Evolutionary conservation across 2,329 filamentous ascomycete genomes (phyloP).

Genomic region (Arthrobotrys megalospora): DNA sequence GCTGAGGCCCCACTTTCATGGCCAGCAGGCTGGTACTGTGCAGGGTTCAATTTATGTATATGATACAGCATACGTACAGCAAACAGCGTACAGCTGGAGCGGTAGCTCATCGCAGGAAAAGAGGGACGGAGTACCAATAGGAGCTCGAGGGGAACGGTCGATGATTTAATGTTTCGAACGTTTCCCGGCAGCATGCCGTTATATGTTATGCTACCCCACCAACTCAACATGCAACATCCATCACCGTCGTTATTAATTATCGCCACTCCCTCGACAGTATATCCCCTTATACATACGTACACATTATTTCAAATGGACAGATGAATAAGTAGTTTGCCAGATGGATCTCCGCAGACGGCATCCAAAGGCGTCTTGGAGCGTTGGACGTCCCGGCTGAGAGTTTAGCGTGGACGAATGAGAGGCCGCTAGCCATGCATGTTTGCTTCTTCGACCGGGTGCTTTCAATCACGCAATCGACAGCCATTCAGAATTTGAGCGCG

Average conservation of each 20-base stretch:
- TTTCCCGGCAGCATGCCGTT: neutral
- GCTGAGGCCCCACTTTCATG: slow-evolving; percentile 9
- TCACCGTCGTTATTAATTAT: too few relatives aligned
- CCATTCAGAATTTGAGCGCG: slow-evolving; percentile 40
- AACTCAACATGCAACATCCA: neutral
- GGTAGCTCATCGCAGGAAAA: slow-evolving; percentile 5
- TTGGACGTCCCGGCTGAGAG: slow-evolving; percentile 13
- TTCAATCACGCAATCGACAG: slow-evolving; percentile 54
- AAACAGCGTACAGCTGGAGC: neutral
- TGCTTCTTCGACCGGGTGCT: slow-evolving; percentile 50
- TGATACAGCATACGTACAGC: too few relatives aligned
- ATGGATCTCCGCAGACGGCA: slow-evolving; percentile 24
- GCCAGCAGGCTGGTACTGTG: neutral
- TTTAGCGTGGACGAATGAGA: slow-evolving; percentile 28
- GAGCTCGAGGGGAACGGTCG: neutral
- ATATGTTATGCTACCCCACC: neutral
- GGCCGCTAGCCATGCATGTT: slow-evolving; percentile 41
- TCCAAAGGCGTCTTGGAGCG: neutral
- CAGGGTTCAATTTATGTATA: neutral
- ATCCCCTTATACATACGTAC: neutral
- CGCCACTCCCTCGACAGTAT: neutral
- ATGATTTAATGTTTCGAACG: neutral
- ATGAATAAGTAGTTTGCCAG: neutral
- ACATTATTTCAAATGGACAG: neutral
- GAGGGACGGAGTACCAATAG: neutral